Base-by-base conservation (phyloP, 441 rosid species). In the Hura crepitans region DNA sequence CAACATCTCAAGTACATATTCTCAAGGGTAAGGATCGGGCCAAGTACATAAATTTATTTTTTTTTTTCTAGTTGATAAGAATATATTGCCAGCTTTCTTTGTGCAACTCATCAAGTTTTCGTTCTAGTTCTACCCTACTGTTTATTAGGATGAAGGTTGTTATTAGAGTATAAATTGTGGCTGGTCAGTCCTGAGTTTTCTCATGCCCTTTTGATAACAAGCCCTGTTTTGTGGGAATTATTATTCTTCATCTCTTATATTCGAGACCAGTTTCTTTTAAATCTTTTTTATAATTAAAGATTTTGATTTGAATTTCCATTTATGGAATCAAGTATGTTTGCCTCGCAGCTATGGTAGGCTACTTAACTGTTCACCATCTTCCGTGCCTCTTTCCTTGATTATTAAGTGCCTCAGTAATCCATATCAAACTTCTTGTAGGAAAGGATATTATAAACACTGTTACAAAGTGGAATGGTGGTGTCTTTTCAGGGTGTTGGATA, bases 1-100 rank as follows among this genome's bases (percentile, higher is more conserved):
- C 74, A 86, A 81, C 78, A 74, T 89, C 78, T 92, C 99, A 30
- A 87, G 78, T 66, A 80, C 81, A 25, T 87, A 86, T 74, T 92
- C 97, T 66, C 90, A 85, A 81, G 91, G 90, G 99, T 92, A 78
- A 85, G 85, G 57, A 65, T 61, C 70, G 57, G 46, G 47, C 43
- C 18, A 49, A 18, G 18, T 45, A 68, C 17, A 55, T 18, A 17
- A 28, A 62, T 45, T 37, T 18, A 0, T 17, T 8, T 5, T 56
- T 63, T 43, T 10, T 20, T 15, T 18, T 53, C 23, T n/a, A n/a
- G n/a, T n/a, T n/a, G n/a, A n/a, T n/a, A n/a, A n/a, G n/a, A n/a
- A n/a, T n/a, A n/a, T n/a, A n/a, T n/a, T n/a, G n/a, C n/a, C n/a
- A n/a, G n/a, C n/a, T n/a, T n/a, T n/a, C n/a, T 12, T 4, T 50